Evolutionary conservation across 225 moss, liverwort and hornwort species (phyloP).

Genomic region (Bryoerythrophyllum caledonicum): DNA sequence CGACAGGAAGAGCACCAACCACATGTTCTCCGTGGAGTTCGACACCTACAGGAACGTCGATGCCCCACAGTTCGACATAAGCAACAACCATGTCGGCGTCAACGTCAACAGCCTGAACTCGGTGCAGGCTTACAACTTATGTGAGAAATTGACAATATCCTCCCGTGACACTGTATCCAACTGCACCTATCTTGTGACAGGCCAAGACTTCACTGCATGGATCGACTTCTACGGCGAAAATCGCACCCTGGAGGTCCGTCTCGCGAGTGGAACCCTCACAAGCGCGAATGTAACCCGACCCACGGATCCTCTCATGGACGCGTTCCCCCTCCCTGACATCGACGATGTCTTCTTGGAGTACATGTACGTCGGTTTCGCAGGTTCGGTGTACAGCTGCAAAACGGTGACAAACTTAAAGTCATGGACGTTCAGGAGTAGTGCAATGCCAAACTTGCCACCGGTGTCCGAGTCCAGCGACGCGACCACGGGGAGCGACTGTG

Average conservation of each 20-base stretch:
- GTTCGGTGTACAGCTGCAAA: neutral
- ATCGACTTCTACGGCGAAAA: slow-evolving; percentile 27
- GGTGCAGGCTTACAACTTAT: neutral
- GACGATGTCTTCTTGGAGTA: neutral
- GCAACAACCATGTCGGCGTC: slow-evolving; percentile 38
- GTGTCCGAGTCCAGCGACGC: neutral
- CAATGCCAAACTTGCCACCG: slow-evolving; percentile 6
- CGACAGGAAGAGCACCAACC: slow-evolving; percentile 16
- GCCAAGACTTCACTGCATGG: slow-evolving; percentile 8
- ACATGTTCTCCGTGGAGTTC: slow-evolving; percentile 38
- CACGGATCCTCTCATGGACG: neutral
- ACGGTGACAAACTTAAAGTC: neutral
- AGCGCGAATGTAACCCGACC: neutral
- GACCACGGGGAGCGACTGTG: neutral
- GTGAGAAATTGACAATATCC: neutral
- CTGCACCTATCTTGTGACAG: slow-evolving; percentile 3
- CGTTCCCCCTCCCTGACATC: neutral
- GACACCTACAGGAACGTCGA: slow-evolving; percentile 15
- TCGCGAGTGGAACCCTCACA: neutral
- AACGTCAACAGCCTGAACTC: slow-evolving; percentile 32
- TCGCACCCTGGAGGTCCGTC: slow-evolving; percentile 12
- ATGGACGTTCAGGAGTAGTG: slow-evolving; percentile 22
- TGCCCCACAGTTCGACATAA: slow-evolving; percentile 10
- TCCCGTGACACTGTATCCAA: neutral
- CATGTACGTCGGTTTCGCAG: slow-evolving; percentile 11